These are phyloP conservation scores for Conidiobolus coronatus DNA, from an alignment of 371 early-diverging fungal species.

Conservation along the genomic window DNA sequence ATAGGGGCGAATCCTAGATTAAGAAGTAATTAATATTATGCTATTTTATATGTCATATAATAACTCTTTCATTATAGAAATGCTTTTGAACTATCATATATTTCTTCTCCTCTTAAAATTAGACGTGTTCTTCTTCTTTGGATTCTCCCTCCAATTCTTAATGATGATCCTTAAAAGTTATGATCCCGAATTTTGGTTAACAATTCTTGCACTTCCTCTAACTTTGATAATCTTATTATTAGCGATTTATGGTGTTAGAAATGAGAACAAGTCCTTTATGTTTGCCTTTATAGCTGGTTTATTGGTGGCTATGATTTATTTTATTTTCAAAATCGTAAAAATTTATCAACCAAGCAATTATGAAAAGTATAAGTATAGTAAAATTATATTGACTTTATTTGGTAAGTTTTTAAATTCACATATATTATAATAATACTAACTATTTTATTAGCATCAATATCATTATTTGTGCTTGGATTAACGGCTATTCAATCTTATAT, in stretches of 20 bases:
- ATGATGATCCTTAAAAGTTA: conserved; percentile 38
- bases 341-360: conserved; percentile 41
- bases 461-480: conserved; percentile 29
- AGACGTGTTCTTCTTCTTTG: conserved; percentile 69
- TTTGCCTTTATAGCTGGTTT: conserved; percentile 17
- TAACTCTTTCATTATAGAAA: conserved; percentile 15
- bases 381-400: conserved; percentile 66
- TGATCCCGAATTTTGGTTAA: conserved; percentile 45
- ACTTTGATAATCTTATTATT: conserved; percentile 38
- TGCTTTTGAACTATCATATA: conserved; percentile 72
- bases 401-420: conserved; percentile 16
- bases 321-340: conserved; percentile 58
- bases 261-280: conserved; percentile 25
- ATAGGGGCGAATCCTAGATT: conserved; percentile 79
- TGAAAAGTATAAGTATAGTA: conserved; percentile 29
- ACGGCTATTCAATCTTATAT: conserved; percentile 41
- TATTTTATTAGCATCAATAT: conserved; percentile 23
- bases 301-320: conserved; percentile 49
- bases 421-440: no score
- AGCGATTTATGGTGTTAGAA: conserved; percentile 59
- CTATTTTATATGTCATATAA: background rate
- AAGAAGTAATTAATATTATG: conserved; percentile 24
- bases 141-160: conserved; percentile 74
- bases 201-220: conserved; percentile 47
- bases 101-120: conserved; percentile 71